Evolutionary conservation across 2,329 filamentous ascomycete species (phyloP), one percentile per base, ranked within the genome.

Genomic region (Fusarium marasasianum): DNA sequence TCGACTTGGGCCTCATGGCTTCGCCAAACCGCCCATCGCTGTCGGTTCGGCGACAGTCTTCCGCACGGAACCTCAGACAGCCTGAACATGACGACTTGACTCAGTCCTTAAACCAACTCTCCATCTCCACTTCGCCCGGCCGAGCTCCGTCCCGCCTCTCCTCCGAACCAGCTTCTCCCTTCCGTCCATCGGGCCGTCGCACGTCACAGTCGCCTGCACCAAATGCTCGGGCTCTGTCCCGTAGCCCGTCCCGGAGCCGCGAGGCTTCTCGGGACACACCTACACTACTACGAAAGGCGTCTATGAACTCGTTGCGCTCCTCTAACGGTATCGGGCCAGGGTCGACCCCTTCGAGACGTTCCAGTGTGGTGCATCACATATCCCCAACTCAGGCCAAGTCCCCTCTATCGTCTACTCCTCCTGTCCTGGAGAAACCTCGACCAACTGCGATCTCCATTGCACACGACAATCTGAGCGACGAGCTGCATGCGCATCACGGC

Each of bases 401-500:
- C 6, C 77, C 82, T 20, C 73, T 82, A 44, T 63, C 66, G 38
- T 59, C 56, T 51, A 72, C 72, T 12, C 56, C 73, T 8, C 78
- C 80, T 31, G 75, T 80, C 29, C 81, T 82, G 22, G 82, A 83
- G 66, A 83, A 81, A 66, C 82, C 84, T 8, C 77, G 81, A 11
- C 81, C 82, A n/a, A 90, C 87, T 3, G 83, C 88, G 18, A 82
- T 82, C 44, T 85, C 88, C 33, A 83, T 96, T 48, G 94, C 94
- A 8, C 88, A 86, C 54, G 87, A 90, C 14, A 90, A 93, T 81
- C 93, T 97, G 79, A 85, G 86, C 70, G 89, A 87, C 69, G 94
- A 97, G 80, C 82, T 97, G 38, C 86, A 89, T 22, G 82, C 87
- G 12, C 91, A 94, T 77, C 88, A 91, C 65, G 83, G 84, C 38